Conservation (phyloP, 371 early-diverging fungal species). For the Choanephora cucurbitarum region DNA sequence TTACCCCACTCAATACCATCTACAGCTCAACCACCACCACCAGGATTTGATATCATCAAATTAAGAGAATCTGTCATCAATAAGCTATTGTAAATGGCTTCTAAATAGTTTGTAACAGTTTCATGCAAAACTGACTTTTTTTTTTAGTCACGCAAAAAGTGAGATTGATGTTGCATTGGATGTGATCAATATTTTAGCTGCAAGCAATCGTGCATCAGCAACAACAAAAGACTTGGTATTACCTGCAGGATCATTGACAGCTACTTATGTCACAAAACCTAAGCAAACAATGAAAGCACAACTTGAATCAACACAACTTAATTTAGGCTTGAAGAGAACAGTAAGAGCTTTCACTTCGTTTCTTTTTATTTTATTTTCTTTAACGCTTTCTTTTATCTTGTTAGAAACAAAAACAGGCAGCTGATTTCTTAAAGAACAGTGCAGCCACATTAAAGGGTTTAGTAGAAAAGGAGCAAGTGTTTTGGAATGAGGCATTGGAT, state of each 20-base stretch:
- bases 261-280: constrained; percentile 58
- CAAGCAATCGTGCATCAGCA: constrained; percentile 43
- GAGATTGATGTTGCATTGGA: constrained; percentile 77
- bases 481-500: constrained; percentile 71
- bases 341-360: constrained; percentile 12
- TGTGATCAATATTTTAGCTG: constrained; percentile 67
- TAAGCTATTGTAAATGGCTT: constrained; percentile 48
- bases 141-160: constrained; percentile 63
- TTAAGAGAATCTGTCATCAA: constrained; percentile 48
- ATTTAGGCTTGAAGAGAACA: constrained; percentile 67
- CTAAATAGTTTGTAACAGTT: not conserved
- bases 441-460: constrained; percentile 51
- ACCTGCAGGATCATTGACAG: constrained; percentile 56
- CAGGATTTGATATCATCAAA: constrained; percentile 41
- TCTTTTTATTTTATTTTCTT: not conserved
- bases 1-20: not conserved
- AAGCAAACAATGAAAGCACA: constrained; percentile 49
- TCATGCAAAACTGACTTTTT: not conserved
- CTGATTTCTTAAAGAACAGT: constrained; percentile 57
- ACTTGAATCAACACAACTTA: constrained; percentile 60
- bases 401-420: constrained; percentile 65
- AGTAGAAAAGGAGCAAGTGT: constrained; percentile 60
- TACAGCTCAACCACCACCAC: constrained; percentile 16
- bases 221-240: constrained; percentile 39
- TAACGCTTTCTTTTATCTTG: too few relatives aligned